These are phyloP conservation scores for Cucumis hystrix DNA, from an alignment of 306 rosid genomes.

Conservation along the genomic window DNA sequence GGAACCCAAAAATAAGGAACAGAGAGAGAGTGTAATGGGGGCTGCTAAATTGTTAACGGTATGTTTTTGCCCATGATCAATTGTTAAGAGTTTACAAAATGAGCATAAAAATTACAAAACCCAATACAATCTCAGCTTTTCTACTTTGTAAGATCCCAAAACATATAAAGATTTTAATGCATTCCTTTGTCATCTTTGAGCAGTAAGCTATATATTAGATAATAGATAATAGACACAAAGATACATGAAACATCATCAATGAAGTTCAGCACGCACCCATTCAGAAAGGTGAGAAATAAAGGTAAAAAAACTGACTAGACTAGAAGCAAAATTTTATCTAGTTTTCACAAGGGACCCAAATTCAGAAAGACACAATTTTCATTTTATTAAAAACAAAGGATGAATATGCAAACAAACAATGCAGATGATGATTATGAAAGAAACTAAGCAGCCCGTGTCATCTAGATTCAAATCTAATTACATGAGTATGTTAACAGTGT, in stretches of 20 bases:
- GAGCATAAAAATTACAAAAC: not conserved
- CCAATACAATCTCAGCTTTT: not conserved
- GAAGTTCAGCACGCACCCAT: not conserved
- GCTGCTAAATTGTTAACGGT: not conserved
- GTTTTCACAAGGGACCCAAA: not conserved
- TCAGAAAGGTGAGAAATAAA: not conserved
- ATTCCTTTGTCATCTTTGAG: not conserved
- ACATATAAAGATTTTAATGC: not conserved
- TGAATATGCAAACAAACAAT: not conserved
- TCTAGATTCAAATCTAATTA: not conserved
- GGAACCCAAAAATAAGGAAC: slow-evolving; percentile 4
- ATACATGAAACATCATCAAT: not conserved
- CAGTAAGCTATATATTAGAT: not conserved
- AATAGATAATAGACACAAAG: not conserved
- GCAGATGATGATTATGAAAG: not conserved
- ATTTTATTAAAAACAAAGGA: not conserved
- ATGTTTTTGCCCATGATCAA: not conserved
- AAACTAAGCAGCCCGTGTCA: not conserved
- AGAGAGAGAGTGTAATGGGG: not conserved
- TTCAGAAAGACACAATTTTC: not conserved
- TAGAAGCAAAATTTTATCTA: not conserved
- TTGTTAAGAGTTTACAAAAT: not conserved
- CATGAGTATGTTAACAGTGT: not conserved
- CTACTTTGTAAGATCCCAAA: not conserved
- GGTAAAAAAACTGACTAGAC: not conserved